A percentile compares a stretch with the other conserved stretches of the same genome.
phyloP scores from a whole-genome alignment of 31 red algal genomes.

The Odonthalia washingtoniensis region DNA sequence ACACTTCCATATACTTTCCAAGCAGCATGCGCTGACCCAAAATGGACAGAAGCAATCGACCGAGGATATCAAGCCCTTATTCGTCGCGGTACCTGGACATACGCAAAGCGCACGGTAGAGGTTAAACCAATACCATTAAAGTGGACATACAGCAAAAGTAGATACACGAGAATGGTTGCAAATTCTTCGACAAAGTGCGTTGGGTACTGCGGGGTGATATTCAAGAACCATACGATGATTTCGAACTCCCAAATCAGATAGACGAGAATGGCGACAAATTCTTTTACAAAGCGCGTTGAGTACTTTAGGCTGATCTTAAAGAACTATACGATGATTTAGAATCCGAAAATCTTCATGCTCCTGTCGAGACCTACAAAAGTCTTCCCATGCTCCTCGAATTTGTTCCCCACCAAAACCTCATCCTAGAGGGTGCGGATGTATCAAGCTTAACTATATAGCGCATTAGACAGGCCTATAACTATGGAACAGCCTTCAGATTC shows the following conservation, averaged over 20 bases:
- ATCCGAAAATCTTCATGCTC: conserved; percentile 28
- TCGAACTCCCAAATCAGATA: too few species aligned
- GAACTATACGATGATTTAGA: conserved; percentile 12
- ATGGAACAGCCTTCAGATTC: conserved; percentile 39
- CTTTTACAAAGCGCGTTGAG: neutral
- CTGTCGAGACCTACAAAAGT: neutral
- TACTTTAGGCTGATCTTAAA: neutral
- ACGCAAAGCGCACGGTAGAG: too few species aligned
- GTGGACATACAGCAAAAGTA: neutral
- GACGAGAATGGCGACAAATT: neutral
- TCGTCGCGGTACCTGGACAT: too few species aligned
- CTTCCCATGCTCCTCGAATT: neutral
- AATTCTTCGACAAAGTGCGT: too few species aligned
- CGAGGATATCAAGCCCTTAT: too few species aligned
- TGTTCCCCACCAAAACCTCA: neutral
- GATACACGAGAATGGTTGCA: too few species aligned
- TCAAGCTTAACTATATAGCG: conserved; percentile 34
- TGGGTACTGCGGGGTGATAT: too few species aligned
- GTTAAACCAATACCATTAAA: too few species aligned
- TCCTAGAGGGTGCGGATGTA: conserved; percentile 17
- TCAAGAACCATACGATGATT: too few species aligned
- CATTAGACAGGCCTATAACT: neutral
- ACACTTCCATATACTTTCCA: too few species aligned
- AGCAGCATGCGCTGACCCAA: too few species aligned
- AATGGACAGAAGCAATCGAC: too few species aligned